Evolutionary conservation across 1,284 basidiomycete genomes (phyloP), one percentile per base, ranked within the genome.

Genomic region (Austroboletus rostrupii): DNA sequence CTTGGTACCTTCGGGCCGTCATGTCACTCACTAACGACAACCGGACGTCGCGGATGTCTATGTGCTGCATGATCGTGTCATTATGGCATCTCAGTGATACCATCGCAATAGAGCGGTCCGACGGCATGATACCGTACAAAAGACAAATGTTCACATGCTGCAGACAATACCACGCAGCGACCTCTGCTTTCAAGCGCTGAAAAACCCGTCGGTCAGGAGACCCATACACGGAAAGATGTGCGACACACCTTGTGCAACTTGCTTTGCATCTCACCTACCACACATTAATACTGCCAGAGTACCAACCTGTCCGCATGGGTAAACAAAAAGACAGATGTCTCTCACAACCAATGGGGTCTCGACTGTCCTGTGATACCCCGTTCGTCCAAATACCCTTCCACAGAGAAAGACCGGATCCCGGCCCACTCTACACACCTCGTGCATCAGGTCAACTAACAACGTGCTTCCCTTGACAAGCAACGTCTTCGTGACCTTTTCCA

Each of bases 11-110:
- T 21, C 9, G 28, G 6, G 20, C 19, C 16, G 17, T 23, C 23
- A 20, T 46, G 3, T n/a, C 43, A 66, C 73, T 53, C 48, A 80
- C 79, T 61, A 80, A 57, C 39, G 64, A 68, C 40, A 79, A 56
- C 43, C 76, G 68, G 51, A 79, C 69, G 10, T 59, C 71, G 5
- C 57, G 58, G 1, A 70, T 64, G 49, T 75, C 70, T 21, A 81
- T 59, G 57, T 79, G 81, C 29, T 72, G 63, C 47, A 66, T 70
- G 47, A 82, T 66, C 5, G 75, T 79, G 17, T 79, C 80, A 47
- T 82, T 80, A 43, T 75, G 71, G 56, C 77, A 80, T 78, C 80
- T 82, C 8, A 73, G 74, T 4, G 79, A 81, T 0, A 82, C 79
- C 79, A 81, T 81, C 11, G 75, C 79, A 31, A 81, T 70, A 41